Evolutionary conservation across 148 eudicot genomes (phyloP), one percentile per base, ranked within the genome.

Genomic region (Vaccinium macrocarpon): DNA sequence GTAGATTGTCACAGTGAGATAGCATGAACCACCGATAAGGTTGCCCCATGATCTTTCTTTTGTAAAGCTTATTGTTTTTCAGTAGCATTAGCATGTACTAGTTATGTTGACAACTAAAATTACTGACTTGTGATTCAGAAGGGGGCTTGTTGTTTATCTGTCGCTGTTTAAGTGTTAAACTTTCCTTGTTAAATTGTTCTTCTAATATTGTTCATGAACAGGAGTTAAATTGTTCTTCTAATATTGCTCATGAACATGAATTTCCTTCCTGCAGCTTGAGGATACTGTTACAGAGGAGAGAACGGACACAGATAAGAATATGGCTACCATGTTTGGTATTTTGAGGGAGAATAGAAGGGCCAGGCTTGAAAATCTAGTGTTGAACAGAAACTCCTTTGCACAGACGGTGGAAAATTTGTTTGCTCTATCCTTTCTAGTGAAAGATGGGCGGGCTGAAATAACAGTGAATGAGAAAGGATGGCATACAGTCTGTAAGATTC

Each of bases 321-420:
- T 97, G 99, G 90, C 91, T 19, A 89, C 89, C 1, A 97, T 97
- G 97, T 97, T 97, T 83, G 86, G 91, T 51, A 86, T 95, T 52
- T 81, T 97, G 84, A 90, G 90, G 88, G 90, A 87, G 88, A 70
- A 93, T 32, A 85, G 92, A 79, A 93, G 84, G 75, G 96, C 89
- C 74, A 91, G 89, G 84, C 90, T 95, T 82, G 98, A 97, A 83
- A 88, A 84, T 79, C 78, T 97, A 52, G 88, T 97, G 35, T 78
- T 97, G 86, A 93, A 95, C 87, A 84, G 96, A 86, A 86, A 64
- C 4, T 95, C 94, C 27, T 97, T 93, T 87, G 93, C 99, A 27
- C 98, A 97, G 80, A 95, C 98, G 0, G 95, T 95, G 16, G 98
- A 97, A 85, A 97, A 97, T 87, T 79, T 97, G 66, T 97, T 97